Base-by-base conservation (phyloP, 2,329 filamentous ascomycete genomes). In the Verticillium nubilum region DNA sequence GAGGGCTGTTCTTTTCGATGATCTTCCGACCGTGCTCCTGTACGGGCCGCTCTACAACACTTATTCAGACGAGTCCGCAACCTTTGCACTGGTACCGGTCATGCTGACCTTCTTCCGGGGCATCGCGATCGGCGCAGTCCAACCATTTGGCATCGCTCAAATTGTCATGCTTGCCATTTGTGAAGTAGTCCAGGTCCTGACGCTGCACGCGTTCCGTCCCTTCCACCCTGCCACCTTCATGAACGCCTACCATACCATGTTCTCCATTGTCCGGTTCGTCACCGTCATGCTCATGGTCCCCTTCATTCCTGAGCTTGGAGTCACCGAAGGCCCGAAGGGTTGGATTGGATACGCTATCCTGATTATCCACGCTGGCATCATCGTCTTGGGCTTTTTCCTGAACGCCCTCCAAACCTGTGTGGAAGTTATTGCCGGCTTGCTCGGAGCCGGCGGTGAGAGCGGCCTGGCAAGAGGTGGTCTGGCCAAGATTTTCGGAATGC, bases 41-140 rank as follows among this genome's bases (percentile, higher is more conserved):
- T 98, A 97, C 67, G 95, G 95, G 0, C 92, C 95, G 5, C 79
- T 99, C 7, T 99, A 99, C 75, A 99, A 99, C 75, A 99, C 95
- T 0, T 98, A 96, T 72, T 95, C 91, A 26, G 95, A 99, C 72
- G 90, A 94, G 71, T 92, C 92, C 0, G 91, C 94, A 7, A 87
- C 91, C 0, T 99, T 96, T 73, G 92, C 94, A 6, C 81, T 97
- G 50, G 87, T 97, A 23, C 93, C 94, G 1, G 86, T 97, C 17
- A 78, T 96, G 33, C 80, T 98, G 61, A 96, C 90, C 4, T 87
- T 96, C 69, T 78, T 97, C 60, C 88, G 94, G 33, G 94, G 92
- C 60, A 87, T 98, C 64, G 91, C 92, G 23, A 91, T 99, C 66
- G 95, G 95, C 29, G 95, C 92, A 19, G 87, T 98, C 15, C 95